Conservation (phyloP, 2,329 filamentous ascomycete species). For the Aspergillus fructus region DNA sequence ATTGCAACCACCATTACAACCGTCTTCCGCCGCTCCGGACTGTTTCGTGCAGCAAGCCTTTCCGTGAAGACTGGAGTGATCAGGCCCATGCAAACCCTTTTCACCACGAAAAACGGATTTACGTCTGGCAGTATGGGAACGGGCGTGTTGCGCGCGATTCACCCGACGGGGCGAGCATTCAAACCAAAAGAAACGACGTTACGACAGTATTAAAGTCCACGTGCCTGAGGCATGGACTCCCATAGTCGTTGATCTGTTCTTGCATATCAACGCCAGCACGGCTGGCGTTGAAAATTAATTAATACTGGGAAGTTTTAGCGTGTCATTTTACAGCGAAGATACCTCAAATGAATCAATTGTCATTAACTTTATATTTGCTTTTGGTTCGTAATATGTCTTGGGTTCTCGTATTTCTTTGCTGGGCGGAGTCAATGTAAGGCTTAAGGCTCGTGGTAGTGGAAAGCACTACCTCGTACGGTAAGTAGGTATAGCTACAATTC, state of each 20-base stretch:
- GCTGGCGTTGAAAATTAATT: neutral
- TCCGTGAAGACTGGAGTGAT: neutral
- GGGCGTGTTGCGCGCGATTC: too few species aligned
- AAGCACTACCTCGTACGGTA: too few species aligned
- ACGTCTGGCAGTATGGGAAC: neutral
- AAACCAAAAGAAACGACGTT: too few species aligned
- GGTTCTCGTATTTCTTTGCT: neutral
- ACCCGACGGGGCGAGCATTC: too few species aligned
- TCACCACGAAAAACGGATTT: neutral
- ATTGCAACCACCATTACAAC: neutral
- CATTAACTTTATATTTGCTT: neutral
- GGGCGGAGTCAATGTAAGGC: neutral
- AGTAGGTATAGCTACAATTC: too few species aligned
- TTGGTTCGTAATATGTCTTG: neutral
- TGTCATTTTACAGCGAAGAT: neutral
- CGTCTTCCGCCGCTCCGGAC: neutral
- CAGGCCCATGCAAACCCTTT: neutral
- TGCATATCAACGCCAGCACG: neutral
- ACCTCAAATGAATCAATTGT: neutral
- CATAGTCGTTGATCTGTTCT: too few species aligned
- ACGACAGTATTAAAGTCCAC: neutral
- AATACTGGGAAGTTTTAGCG: neutral
- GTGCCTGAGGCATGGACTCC: neutral
- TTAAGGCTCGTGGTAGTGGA: neutral
- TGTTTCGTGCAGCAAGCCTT: neutral